These are phyloP conservation scores for Phaeosphaeria sp. DNA, from an alignment of 2,329 filamentous ascomycete species.

Conservation along the genomic window DNA sequence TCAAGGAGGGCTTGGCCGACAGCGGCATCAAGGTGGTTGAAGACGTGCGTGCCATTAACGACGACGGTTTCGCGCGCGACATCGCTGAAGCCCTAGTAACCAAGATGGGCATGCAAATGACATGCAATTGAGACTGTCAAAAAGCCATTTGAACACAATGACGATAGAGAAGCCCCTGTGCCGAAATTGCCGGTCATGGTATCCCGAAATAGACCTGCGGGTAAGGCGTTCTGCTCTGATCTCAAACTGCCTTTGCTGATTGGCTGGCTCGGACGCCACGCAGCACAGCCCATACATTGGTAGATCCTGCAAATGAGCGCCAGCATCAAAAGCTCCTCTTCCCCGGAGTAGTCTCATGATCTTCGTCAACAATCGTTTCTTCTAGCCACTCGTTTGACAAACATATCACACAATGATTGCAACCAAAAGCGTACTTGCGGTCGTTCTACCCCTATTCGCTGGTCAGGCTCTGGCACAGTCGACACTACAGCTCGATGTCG, in stretches of 20 bases:
- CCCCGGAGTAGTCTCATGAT: neutral
- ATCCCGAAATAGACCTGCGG: neutral
- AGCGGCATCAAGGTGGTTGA: conserved; percentile 59
- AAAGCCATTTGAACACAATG: neutral
- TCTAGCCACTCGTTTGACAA: neutral
- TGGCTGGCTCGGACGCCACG: neutral
- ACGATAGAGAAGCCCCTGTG: neutral
- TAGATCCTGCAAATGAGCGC: neutral
- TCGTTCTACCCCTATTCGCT: conserved; percentile 24
- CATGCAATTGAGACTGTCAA: neutral
- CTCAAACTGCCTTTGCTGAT: neutral
- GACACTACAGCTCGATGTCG: conserved; percentile 28
- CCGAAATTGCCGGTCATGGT: conserved; percentile 3
- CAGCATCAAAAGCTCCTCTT: neutral
- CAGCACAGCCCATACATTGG: neutral
- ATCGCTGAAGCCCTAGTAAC: conserved; percentile 53
- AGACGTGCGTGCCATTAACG: conserved; percentile 62
- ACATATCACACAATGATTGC: conserved; percentile 23
- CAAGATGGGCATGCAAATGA: conserved; percentile 21
- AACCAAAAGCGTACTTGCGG: conserved; percentile 14
- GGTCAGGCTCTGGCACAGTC: conserved; percentile 2
- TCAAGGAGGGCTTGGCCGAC: conserved; percentile 58
- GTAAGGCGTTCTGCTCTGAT: conserved; percentile 1
- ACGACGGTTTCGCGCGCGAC: conserved; percentile 58
- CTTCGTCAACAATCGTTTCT: neutral